A percentile compares a stretch with the other conserved stretches of the same genome.
Conservation (phyloP, 1,139 yeast species). For the Candida labiduridarum region DNA sequence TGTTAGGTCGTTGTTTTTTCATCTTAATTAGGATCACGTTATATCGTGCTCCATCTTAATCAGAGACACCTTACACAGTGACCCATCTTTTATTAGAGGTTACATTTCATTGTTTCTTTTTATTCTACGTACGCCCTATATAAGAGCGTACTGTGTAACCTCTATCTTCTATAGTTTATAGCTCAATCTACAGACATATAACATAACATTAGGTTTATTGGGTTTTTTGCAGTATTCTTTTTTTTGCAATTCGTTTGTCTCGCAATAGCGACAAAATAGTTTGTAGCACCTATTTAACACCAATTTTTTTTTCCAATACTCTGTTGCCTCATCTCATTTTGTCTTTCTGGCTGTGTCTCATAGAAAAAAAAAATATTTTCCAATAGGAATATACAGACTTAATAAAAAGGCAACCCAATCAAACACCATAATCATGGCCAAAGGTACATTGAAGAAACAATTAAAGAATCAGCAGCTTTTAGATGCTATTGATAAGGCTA, state of each 20-base stretch:
- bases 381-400: not conserved
- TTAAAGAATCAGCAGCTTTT: slow-evolving; percentile 34
- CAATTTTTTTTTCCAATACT: not conserved
- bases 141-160: not conserved
- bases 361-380: not conserved
- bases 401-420: not conserved
- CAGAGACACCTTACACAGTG: no score
- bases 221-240: not conserved
- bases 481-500: slow-evolving; percentile 29
- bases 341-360: not conserved
- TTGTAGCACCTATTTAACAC: not conserved
- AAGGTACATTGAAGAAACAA: slow-evolving; percentile 35
- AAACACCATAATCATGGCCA: slow-evolving; percentile 26
- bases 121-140: not conserved
- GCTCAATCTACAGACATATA: no score
- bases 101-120: no score
- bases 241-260: not conserved
- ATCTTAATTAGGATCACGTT: no score
- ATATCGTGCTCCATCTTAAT: no score
- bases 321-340: not conserved
- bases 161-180: no score
- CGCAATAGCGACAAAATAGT: not conserved
- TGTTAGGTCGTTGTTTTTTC: no score
- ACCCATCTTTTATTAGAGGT: no score
- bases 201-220: no score